Evolutionary conservation across 805 yeast genomes (phyloP).

Genomic region (Kodamaea neixiangensis): DNA sequence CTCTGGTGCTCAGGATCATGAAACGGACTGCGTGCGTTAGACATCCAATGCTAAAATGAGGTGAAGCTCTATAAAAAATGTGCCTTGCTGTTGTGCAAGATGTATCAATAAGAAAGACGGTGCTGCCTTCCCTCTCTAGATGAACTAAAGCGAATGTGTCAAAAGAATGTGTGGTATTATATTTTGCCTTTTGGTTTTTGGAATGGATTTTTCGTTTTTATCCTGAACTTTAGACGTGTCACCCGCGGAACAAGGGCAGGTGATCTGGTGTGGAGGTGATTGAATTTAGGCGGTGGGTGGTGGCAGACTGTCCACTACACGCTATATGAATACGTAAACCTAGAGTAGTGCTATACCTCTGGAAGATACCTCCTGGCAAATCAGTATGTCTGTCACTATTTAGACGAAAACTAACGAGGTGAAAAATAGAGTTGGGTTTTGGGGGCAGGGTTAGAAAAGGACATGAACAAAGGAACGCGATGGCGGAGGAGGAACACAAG

Average conservation of each 20-base stretch:
- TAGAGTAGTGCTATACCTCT: too few relatives aligned
- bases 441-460: background rate
- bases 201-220: background rate
- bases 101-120: background rate
- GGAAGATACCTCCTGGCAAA: too few relatives aligned
- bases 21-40: background rate
- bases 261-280: too few relatives aligned
- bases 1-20: background rate
- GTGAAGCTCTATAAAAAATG: background rate
- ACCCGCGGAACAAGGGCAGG: too few relatives aligned
- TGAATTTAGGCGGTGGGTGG: too few relatives aligned
- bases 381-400: too few relatives aligned
- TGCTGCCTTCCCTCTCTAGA: background rate
- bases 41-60: background rate
- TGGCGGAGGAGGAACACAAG: too few relatives aligned
- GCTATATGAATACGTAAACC: too few relatives aligned
- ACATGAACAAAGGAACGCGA: background rate
- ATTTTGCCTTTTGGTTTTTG: background rate
- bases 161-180: background rate
- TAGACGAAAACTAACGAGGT: slow-evolving; percentile 2
- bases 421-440: background rate
- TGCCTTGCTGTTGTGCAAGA: background rate
- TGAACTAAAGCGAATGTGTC: background rate
- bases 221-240: background rate
- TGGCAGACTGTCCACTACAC: too few relatives aligned